Percentiles rank a stretch among this genome's conserved stretches.
Evolutionary conservation across 208 protist genomes (phyloP).

Genomic region (Tritrichomonas foetus): DNA sequence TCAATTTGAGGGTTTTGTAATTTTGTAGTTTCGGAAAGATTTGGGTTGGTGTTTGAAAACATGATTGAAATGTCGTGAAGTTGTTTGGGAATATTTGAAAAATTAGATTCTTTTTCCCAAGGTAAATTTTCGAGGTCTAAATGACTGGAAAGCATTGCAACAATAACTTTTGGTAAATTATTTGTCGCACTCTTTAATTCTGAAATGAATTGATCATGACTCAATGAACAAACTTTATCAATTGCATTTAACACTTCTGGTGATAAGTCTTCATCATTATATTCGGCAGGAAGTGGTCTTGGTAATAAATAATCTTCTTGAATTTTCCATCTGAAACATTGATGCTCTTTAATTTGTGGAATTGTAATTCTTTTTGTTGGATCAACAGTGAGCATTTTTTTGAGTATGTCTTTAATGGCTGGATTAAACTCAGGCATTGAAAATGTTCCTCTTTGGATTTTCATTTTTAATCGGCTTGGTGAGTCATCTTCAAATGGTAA

Average conservation of each 20-base stretch:
- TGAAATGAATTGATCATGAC: neutral
- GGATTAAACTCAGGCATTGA: neutral
- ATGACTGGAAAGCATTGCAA: neutral
- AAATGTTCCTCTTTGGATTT: neutral
- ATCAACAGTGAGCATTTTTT: neutral
- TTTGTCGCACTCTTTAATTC: neutral
- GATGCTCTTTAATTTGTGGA: neutral
- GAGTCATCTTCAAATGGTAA: constrained; percentile 33
- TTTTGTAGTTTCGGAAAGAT: too few species aligned
- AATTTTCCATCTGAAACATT: neutral
- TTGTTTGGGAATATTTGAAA: too few species aligned
- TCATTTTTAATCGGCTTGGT: neutral
- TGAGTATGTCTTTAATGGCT: neutral
- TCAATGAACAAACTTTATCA: neutral
- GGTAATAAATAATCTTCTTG: neutral
- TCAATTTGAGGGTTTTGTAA: too few species aligned
- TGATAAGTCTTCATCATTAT: neutral
- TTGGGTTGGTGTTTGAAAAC: too few species aligned
- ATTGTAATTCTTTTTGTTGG: neutral
- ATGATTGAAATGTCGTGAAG: too few species aligned
- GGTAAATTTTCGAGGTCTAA: neutral
- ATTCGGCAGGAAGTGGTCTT: neutral
- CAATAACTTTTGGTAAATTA: neutral
- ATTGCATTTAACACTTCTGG: neutral
- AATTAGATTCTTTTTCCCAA: neutral